These are phyloP conservation scores for Cyathus striatus DNA, from an alignment of 768 basidiomycete genomes.

Conservation along the genomic window DNA sequence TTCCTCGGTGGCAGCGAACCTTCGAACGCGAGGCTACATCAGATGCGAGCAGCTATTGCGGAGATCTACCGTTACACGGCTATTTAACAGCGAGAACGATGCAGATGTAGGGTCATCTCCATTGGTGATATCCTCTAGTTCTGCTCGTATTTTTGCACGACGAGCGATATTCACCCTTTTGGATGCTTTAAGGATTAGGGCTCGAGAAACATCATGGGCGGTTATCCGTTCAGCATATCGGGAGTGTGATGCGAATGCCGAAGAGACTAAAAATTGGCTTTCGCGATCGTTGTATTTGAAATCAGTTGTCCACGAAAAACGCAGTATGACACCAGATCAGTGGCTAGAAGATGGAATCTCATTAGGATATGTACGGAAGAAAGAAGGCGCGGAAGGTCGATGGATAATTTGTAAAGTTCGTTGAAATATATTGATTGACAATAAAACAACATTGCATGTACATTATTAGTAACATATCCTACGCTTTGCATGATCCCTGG, in stretches of 20 bases:
- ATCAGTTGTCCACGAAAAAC: constrained; percentile 21
- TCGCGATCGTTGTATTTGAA: constrained; percentile 41
- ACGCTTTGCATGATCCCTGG: not conserved
- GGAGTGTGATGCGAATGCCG: constrained; percentile 39
- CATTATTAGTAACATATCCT: not conserved
- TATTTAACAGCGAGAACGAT: constrained; percentile 9
- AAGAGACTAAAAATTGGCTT: constrained; percentile 43
- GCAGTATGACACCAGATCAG: constrained; percentile 30
- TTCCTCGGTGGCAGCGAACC: constrained; percentile 37
- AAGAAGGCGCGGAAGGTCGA: constrained; percentile 50
- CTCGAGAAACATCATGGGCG: constrained; percentile 51
- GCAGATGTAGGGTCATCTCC: not conserved
- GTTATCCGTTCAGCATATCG: constrained; percentile 60
- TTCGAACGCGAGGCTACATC: constrained; percentile 53
- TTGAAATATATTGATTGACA: constrained; percentile 10
- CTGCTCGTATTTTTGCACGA: constrained; percentile 15
- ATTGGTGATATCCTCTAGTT: constrained; percentile 8
- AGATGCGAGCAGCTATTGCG: constrained; percentile 42
- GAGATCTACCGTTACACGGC: constrained; percentile 11
- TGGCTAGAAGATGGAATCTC: constrained; percentile 45
- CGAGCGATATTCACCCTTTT: constrained; percentile 41
- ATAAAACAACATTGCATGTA: not conserved
- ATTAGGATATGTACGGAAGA: constrained; percentile 46
- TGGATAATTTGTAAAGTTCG: constrained; percentile 59
- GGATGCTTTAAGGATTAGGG: constrained; percentile 42